These are phyloP conservation scores for Fomitiporia mediterranea DNA, from an alignment of 1,284 basidiomycete genomes.

Conservation along the genomic window DNA sequence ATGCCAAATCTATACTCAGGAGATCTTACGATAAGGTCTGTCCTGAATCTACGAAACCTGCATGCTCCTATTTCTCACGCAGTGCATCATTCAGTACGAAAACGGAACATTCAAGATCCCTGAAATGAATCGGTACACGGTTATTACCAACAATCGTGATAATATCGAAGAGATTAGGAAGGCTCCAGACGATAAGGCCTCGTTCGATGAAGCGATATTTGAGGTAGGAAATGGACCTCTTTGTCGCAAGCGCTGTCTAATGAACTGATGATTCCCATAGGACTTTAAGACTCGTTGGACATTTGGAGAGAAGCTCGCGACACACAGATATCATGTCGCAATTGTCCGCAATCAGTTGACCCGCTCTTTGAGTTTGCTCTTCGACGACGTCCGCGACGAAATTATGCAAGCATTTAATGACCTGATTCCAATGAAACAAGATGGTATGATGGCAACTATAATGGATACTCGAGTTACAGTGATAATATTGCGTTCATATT, in stretches of 20 bases:
- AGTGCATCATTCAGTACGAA: constrained; percentile 18
- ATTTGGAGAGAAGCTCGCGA: constrained; percentile 17
- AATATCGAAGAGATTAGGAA: constrained; percentile 32
- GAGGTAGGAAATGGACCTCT: constrained; percentile 23
- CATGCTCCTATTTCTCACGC: not conserved
- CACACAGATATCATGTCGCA: constrained; percentile 24
- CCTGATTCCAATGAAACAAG: constrained; percentile 20
- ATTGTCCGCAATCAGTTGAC: constrained; percentile 27
- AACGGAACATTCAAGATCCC: constrained; percentile 28
- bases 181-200: constrained; percentile 31
- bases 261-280: not conserved
- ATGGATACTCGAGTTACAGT: too few relatives aligned
- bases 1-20: constrained; percentile 7
- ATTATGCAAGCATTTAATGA: constrained; percentile 25
- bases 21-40: constrained; percentile 9
- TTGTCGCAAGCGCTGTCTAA: not conserved
- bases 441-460: constrained; percentile 17
- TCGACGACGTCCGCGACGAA: constrained; percentile 27
- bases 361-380: constrained; percentile 23
- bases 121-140: constrained; percentile 26
- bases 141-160: constrained; percentile 26
- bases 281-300: constrained; percentile 15
- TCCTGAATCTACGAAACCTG: not conserved
- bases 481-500: too few relatives aligned
- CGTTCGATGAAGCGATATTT: constrained; percentile 22